Percentiles rank a stretch among this genome's conserved stretches.
Conservation (phyloP, 2,329 filamentous ascomycete species). For the Ophiostoma ips region DNA sequence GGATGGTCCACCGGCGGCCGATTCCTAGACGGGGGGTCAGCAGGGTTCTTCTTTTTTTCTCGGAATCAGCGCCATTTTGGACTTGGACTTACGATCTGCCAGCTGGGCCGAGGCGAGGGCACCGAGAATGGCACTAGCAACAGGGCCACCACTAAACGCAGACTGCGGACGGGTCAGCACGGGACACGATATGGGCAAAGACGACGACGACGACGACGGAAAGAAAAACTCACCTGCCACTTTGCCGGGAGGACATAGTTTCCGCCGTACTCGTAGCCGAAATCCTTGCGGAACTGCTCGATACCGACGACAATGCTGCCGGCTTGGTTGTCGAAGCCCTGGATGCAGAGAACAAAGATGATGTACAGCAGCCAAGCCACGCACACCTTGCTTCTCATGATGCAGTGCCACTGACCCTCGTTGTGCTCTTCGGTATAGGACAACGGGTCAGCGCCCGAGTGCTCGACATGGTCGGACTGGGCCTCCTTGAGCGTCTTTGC, state of each 20-base stretch:
- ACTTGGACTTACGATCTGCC: conserved; percentile 18
- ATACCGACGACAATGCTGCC: conserved; percentile 1
- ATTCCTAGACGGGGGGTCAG: too few species aligned
- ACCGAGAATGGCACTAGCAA: conserved; percentile 20
- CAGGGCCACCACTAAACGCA: conserved; percentile 24
- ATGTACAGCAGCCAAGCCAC: background rate
- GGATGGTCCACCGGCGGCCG: conserved; percentile 20
- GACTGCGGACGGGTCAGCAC: conserved; percentile 22
- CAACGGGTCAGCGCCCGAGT: background rate
- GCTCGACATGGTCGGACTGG: background rate
- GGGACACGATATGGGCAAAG: background rate
- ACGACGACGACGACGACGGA: background rate
- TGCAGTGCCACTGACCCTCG: background rate
- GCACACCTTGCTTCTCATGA: background rate
- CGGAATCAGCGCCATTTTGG: too few species aligned
- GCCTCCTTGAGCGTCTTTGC: too few species aligned
- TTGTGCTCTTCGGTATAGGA: background rate
- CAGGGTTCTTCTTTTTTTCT: background rate
- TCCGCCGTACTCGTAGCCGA: background rate
- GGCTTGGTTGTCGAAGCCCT: background rate
- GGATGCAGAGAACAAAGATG: background rate
- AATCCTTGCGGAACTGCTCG: conserved; percentile 1
- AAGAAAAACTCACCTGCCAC: background rate
- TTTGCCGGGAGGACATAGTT: background rate
- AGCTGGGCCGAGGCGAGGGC: conserved; percentile 20